These are phyloP conservation scores for Colletotrichum nymphaeae DNA, from an alignment of 2,329 filamentous ascomycete species.

Conservation along the genomic window DNA sequence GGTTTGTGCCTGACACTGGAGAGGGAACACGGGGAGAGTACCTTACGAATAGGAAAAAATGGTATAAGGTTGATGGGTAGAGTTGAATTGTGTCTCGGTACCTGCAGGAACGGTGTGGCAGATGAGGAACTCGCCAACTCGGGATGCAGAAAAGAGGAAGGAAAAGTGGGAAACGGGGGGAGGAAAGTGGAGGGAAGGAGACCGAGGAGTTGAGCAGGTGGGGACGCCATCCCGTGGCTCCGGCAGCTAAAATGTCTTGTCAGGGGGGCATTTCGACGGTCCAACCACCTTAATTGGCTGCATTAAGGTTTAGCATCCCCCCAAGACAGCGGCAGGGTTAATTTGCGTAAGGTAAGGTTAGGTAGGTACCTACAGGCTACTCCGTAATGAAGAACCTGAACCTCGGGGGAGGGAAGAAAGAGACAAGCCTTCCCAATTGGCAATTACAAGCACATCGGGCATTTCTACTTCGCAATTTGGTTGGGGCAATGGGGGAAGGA, in stretches of 20 bases:
- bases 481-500: not conserved
- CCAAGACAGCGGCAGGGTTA: conserved; percentile 26
- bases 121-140: not conserved
- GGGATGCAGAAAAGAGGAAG: not conserved
- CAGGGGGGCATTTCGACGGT: conserved; percentile 12
- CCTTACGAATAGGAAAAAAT: too few species aligned
- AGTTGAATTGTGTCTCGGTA: conserved; percentile 17
- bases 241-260: conserved; percentile 31
- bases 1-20: not conserved
- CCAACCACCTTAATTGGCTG: conserved; percentile 29
- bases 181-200: conserved; percentile 1
- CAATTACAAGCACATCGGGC: not conserved
- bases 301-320: conserved; percentile 29
- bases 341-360: not conserved
- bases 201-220: not conserved
- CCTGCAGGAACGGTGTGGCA: conserved; percentile 23
- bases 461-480: not conserved
- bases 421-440: conserved; percentile 3
- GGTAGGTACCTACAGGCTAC: too few species aligned
- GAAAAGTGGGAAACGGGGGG: not conserved
- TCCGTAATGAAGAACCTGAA: not conserved
- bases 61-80: conserved; percentile 18
- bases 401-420: not conserved
- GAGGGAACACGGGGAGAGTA: too few species aligned
- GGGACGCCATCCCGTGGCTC: conserved; percentile 20